Base-by-base conservation (phyloP, 2,329 filamentous ascomycete species). In the Stemphylium beticola region DNA sequence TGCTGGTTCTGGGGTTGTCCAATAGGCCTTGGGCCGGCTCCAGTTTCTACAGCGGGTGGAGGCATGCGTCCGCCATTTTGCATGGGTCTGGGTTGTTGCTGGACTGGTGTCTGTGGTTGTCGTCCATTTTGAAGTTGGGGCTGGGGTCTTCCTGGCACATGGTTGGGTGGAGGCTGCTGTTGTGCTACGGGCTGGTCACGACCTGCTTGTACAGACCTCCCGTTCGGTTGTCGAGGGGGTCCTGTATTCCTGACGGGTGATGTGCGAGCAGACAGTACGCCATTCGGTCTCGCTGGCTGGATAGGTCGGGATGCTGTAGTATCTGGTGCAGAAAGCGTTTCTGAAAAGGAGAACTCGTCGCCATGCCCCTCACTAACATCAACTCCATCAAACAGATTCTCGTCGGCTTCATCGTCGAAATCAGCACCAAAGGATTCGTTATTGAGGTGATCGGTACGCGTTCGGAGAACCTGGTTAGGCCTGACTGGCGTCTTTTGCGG, bases 361-460 rank as follows among this genome's bases (percentile, higher is more conserved):
- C 93, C 82, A 70, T 93, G 91, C 71, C 95, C 90, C 46, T 74
- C 70, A 11, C 83, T 71, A 45, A 80, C 76, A 41, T 81, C 78
- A 11, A 79, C 87, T 24, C 88, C 85, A 58, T 90, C 80, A 69
- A 77, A 82, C 55, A 75, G 74, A 68, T 76, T 82, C 68, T 79
- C 85, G 64, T 77, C 84, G 71, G 79, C 84, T 58, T 85, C 82
- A 52, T 85, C 82, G 57, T 84, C 82, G 48, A 80, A 79, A 26
- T 82, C 79, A 11, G 71, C 78, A 17, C 70, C 63, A 24, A 70
- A 67, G 5, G 74, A 76, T 6, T 66, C 55, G 38, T 63, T 64
- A 32, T 62, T 64, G 2, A 76, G 69, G 26, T 76, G 70, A n/a
- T 71, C 69, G 1, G 70, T 72, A 22, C 61, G 63, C 15, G 64